Evolutionary conservation across 106 monocot genomes (phyloP).

Genomic region (Vanilla planifolia): DNA sequence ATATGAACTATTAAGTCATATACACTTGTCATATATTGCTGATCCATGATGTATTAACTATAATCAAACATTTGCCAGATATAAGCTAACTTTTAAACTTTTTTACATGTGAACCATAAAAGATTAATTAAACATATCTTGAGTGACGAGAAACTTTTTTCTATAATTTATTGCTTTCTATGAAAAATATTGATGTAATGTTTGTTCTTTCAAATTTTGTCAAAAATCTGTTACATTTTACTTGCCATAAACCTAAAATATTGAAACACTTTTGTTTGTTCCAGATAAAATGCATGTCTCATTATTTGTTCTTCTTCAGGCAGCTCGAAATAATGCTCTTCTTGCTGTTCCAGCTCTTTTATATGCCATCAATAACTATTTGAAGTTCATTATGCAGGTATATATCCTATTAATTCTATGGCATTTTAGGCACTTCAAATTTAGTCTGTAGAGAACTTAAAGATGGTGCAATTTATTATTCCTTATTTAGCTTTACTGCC

Average conservation of each 20-base stretch:
- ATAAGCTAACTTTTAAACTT: too few species aligned
- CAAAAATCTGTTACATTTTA: not conserved
- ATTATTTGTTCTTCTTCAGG: constrained; percentile 19
- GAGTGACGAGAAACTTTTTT: too few species aligned
- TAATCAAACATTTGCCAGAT: too few species aligned
- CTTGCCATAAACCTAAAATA: not conserved
- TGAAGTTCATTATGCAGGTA: constrained; percentile 80
- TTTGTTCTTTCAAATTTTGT: not conserved
- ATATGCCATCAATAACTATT: constrained; percentile 75
- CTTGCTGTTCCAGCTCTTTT: constrained; percentile 69
- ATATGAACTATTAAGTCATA: too few species aligned
- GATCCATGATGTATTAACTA: too few species aligned
- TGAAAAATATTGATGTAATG: not conserved
- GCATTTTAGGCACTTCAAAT: too few species aligned
- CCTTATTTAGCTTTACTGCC: not conserved
- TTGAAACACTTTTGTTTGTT: not conserved
- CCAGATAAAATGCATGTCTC: not conserved
- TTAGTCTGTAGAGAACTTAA: not conserved
- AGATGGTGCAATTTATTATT: not conserved
- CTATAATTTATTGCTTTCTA: too few species aligned
- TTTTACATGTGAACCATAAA: too few species aligned
- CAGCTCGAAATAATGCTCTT: constrained; percentile 62
- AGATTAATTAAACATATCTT: too few species aligned
- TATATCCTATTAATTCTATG: not conserved
- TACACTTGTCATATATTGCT: too few species aligned